These are phyloP conservation scores for Filosporella fistucella DNA, from an alignment of 495 filamentous ascomycete species.

Conservation along the genomic window DNA sequence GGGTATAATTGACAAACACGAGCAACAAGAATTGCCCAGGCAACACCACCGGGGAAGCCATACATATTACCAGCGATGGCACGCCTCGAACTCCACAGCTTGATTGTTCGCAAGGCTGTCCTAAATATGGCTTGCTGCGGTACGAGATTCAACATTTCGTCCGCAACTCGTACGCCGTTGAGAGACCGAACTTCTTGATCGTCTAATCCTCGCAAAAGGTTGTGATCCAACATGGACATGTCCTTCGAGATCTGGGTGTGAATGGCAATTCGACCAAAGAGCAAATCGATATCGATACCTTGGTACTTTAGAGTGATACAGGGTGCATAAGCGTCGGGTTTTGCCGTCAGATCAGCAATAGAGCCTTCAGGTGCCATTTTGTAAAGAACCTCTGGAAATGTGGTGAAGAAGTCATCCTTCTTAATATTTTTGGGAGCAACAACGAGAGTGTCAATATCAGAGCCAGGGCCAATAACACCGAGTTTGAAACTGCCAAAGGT, in stretches of 20 bases:
- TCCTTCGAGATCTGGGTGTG: slow-evolving; percentile 66
- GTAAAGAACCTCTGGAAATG: slow-evolving; percentile 73
- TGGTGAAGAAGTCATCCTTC: slow-evolving; percentile 84
- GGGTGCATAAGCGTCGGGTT: slow-evolving; percentile 86
- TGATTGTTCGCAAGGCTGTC: slow-evolving; percentile 82
- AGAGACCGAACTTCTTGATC: slow-evolving; percentile 82
- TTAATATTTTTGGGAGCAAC: slow-evolving; percentile 83
- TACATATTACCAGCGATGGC: slow-evolving; percentile 94
- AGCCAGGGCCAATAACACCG: slow-evolving; percentile 91
- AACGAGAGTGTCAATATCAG: slow-evolving; percentile 95
- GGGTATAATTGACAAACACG: slow-evolving; percentile 97
- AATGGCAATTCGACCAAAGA: slow-evolving; percentile 74
- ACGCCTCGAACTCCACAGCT: slow-evolving; percentile 91
- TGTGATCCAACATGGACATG: slow-evolving; percentile 74
- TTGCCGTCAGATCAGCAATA: slow-evolving; percentile 79
- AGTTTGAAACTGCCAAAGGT: slow-evolving; percentile 92
- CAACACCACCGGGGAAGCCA: slow-evolving; percentile 93
- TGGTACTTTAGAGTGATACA: slow-evolving; percentile 93
- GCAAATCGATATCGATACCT: slow-evolving; percentile 90
- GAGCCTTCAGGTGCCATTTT: slow-evolving; percentile 69
- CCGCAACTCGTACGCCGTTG: slow-evolving; percentile 90
- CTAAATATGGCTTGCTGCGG: slow-evolving; percentile 87
- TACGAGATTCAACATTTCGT: slow-evolving; percentile 83
- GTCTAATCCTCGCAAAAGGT: slow-evolving; percentile 77
- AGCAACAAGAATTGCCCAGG: slow-evolving; percentile 96